These are phyloP conservation scores for Acanthamoeba royreba DNA, from an alignment of 208 protist genomes.

Conservation along the genomic window DNA sequence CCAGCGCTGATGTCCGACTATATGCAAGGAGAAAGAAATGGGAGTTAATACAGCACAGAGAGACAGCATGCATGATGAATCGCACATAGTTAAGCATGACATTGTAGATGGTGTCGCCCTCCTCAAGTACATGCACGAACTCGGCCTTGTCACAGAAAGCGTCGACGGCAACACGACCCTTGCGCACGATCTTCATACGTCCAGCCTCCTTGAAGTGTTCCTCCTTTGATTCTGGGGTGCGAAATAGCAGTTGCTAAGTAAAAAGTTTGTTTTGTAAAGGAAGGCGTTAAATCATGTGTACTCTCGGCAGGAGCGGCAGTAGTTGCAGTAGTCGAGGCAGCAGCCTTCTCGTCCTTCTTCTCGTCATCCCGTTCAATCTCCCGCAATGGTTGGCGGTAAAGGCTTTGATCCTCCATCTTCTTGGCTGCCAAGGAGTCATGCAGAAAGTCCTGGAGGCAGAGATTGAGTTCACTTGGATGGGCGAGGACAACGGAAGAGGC, in stretches of 20 bases:
- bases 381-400: not conserved
- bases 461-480: not conserved
- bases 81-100: not conserved
- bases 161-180: not conserved
- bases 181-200: not conserved
- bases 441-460: not conserved
- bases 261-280: no score
- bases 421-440: constrained; percentile 2
- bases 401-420: constrained; percentile 39
- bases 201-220: not conserved
- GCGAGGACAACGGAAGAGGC: not conserved
- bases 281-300: no score
- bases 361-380: constrained; percentile 28
- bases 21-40: no score
- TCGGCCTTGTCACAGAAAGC: not conserved
- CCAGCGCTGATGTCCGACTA: no score
- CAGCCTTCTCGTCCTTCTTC: constrained; percentile 25
- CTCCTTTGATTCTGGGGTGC: not conserved
- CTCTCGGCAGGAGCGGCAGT: no score
- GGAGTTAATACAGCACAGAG: no score
- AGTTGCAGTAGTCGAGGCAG: no score
- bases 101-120: not conserved
- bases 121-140: not conserved
- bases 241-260: not conserved
- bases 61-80: not conserved